Percentiles rank a stretch among this genome's conserved stretches.
phyloP scores from a whole-genome alignment of 139 green algal genomes.

The Monoraphidium neglectum region DNA sequence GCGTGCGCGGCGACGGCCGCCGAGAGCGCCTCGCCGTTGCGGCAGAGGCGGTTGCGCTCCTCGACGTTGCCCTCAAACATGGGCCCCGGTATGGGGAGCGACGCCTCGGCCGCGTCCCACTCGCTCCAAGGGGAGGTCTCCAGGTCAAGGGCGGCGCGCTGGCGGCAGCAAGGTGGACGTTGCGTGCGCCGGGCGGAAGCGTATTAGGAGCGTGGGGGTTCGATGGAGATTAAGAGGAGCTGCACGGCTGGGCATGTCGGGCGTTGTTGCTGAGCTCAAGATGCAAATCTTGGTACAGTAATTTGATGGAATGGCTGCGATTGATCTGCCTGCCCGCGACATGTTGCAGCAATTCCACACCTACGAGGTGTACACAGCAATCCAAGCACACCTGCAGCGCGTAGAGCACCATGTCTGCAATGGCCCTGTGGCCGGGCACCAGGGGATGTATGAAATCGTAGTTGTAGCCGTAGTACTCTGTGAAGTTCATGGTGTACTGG shows the following conservation, averaged over 20 bases:
- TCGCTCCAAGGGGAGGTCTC: background rate
- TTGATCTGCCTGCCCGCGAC: too few species aligned
- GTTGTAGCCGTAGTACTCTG: slow-evolving; percentile 1
- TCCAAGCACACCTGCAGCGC: slow-evolving; percentile 10
- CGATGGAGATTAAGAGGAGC: too few species aligned
- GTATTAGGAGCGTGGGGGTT: too few species aligned
- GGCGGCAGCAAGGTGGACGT: too few species aligned
- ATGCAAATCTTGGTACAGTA: too few species aligned
- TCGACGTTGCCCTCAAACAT: slow-evolving; percentile 21
- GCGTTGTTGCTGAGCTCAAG: too few species aligned
- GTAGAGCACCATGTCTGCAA: slow-evolving; percentile 32
- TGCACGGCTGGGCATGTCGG: too few species aligned
- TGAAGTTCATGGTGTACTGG: slow-evolving; percentile 8
- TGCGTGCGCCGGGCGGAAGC: too few species aligned
- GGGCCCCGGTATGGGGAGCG: background rate
- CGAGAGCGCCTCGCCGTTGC: slow-evolving; percentile 3
- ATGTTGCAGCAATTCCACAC: too few species aligned
- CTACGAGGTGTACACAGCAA: too few species aligned
- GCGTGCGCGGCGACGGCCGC: background rate
- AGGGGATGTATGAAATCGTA: slow-evolving; percentile 20
- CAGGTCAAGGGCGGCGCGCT: too few species aligned
- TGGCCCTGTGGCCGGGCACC: background rate
- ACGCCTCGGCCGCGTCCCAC: background rate
- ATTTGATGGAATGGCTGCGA: too few species aligned
- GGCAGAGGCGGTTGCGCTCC: slow-evolving; percentile 17